These are phyloP conservation scores for Trypanosoma theileri DNA, from an alignment of 208 protist genomes.

Conservation along the genomic window DNA sequence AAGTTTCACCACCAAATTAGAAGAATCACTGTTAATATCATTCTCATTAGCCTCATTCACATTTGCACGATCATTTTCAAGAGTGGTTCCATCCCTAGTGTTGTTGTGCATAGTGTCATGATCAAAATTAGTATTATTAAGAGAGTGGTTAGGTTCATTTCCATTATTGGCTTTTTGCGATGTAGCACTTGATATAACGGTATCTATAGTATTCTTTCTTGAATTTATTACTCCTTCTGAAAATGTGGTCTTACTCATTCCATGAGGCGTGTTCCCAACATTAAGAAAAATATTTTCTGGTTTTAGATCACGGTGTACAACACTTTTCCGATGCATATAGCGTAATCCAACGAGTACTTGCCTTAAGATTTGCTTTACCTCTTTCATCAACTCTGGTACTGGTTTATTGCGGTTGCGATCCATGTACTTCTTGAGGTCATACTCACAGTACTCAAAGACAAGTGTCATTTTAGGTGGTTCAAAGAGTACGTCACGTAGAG, in stretches of 20 bases:
- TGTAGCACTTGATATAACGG: background rate
- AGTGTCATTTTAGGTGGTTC: slow-evolving; percentile 96
- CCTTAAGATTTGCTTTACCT: slow-evolving; percentile 67
- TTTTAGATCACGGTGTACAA: slow-evolving; percentile 93
- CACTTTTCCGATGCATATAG: slow-evolving; percentile 71
- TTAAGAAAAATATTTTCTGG: slow-evolving; percentile 90
- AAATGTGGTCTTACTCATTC: background rate
- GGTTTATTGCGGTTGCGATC: slow-evolving; percentile 47
- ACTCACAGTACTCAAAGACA: slow-evolving; percentile 97
- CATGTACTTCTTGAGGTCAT: slow-evolving; percentile 96
- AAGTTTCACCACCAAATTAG: slow-evolving; percentile 71
- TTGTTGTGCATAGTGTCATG: too few relatives aligned
- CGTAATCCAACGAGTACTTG: slow-evolving; percentile 76
- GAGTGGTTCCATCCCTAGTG: background rate
- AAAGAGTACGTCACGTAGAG: slow-evolving; percentile 95
- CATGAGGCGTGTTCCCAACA: slow-evolving; percentile 29
- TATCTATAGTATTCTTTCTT: too few relatives aligned
- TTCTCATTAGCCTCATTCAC: slow-evolving; percentile 4
- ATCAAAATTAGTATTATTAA: too few relatives aligned
- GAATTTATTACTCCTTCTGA: background rate
- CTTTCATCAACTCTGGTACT: slow-evolving; percentile 42
- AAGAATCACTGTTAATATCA: slow-evolving; percentile 1
- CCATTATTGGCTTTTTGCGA: slow-evolving; percentile 5
- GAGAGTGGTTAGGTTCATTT: background rate
- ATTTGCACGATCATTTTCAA: background rate